Base-by-base conservation (phyloP, 2,329 filamentous ascomycete species). In the Calonectria ilicicola region DNA sequence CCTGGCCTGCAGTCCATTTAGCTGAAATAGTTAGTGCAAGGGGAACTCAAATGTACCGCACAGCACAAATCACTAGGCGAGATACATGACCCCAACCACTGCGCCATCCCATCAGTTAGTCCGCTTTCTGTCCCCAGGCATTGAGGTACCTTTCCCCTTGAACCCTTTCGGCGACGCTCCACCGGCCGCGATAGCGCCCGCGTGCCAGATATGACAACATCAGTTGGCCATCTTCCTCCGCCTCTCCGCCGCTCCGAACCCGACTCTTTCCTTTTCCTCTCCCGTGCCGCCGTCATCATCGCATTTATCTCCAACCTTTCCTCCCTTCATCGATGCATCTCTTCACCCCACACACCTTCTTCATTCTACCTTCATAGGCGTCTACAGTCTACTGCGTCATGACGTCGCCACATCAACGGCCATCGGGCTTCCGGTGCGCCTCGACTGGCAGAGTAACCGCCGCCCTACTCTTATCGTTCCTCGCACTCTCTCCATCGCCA, bases 361-460 rank as follows among this genome's bases (percentile, higher is more conserved):
- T 66, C 46, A 72, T 74, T 67, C 58, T 56, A 53, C 44, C 66
- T 68, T 42, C 5, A n/a, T 62, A 51, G 53, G 49, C 56, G 51
- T 51, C n/a, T 29, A 71, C 76, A 69, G 73, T 77, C 32, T 51
- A 62, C 29, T 26, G 68, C 69, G 58, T 74, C 74, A 79, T 79
- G 79, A 77, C 70, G 74, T 70, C 60, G 70, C 65, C 75, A 56
- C 63, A 65, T 64, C 65, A 69, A 40, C 76, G 75, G 62, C 67
- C 72, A 32, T 70, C 74, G 19, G 74, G 73, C 53, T 74, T 73
- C 46, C 72, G 76, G 72, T 91, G 89, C 85, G 84, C 82, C 77
- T 93, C 92, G 79, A 86, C 89, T 67, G 88, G 88, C 83, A 90
- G 89, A 85, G 89, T 93, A 77, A 93, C 92, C 17, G 89, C 91